Conservation (phyloP, 1,284 basidiomycete species). For the Ceratobasidium sp. region DNA sequence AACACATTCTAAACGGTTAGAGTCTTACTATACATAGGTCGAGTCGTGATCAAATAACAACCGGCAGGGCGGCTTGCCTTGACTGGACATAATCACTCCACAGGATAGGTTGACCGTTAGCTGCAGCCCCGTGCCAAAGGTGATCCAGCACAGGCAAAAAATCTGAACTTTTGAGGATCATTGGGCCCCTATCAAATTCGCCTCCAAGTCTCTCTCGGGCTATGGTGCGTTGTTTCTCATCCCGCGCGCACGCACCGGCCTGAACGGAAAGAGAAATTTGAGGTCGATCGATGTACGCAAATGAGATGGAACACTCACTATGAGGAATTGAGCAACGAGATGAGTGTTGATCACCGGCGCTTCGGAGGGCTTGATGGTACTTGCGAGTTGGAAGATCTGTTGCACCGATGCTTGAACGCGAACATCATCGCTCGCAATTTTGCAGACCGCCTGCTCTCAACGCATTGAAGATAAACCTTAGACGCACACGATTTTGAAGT, state of each 20-base stretch:
- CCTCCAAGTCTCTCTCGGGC: background rate
- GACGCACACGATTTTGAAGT: background rate
- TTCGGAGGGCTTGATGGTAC: background rate
- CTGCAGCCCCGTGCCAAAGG: slow-evolving; percentile 26
- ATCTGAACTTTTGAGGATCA: background rate
- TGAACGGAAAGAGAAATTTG: background rate
- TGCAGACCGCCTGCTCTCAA: slow-evolving; percentile 2
- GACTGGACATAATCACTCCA: slow-evolving; percentile 10
- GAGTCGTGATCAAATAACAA: background rate
- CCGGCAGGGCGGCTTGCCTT: background rate
- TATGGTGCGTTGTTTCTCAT: slow-evolving; percentile 10
- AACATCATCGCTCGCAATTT: background rate
- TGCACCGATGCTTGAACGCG: slow-evolving; percentile 18
- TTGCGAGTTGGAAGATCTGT: slow-evolving; percentile 29
- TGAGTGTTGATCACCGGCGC: background rate
- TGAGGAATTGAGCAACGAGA: slow-evolving; percentile 13
- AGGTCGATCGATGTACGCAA: background rate
- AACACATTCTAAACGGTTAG: no score
- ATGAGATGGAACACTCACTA: slow-evolving; percentile 6
- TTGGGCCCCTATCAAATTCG: background rate
- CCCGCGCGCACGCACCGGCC: slow-evolving; percentile 21
- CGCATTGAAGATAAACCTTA: background rate
- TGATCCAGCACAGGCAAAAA: slow-evolving; percentile 18
- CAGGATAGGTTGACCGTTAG: slow-evolving; percentile 17
- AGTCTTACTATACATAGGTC: no score